Evolutionary conservation across 163 green algal species (phyloP), one percentile per base, ranked within the genome.

Genomic region (Scenedesmus sp.): DNA sequence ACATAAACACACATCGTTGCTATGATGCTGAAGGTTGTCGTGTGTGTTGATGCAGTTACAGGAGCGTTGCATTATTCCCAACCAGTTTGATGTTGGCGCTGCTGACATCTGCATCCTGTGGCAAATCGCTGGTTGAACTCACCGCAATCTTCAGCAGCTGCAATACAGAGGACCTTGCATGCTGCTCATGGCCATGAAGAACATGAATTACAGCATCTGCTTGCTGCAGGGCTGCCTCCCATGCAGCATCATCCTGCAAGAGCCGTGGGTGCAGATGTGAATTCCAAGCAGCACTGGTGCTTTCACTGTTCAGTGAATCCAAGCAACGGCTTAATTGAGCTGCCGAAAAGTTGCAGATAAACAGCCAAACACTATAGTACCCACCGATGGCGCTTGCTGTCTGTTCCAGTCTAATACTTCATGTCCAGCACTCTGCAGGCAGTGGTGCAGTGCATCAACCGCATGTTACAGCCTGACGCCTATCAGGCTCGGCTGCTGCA

Each of bases 201-300:
- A 95, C 93, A 64, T 95, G 93, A 0, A 95, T 85, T 9, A 95
- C 92, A 4, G 92, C 89, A 86, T 93, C 88, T 10, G 94, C 96
- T 59, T 97, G 94, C 23, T 57, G 55, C 56, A 91, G 56, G 1
- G 54, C 87, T 67, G 70, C 73, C 23, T 1, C 6, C 87, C 87
- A 91, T 55, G 85, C 52, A 60, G n/a, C 57, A 16, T 81, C 15
- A 4, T 3, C 70, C 70, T 79, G 23, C 70, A 79, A 23, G 4
- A 76, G 16, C 16, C 4, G 8, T 7, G 2, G 7, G 15, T 18
- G 18, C 15, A 46, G 34, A 46, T 46, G 34, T 46, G 34, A 46
- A 46, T 46, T 46, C 34, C 34, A 46, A 46, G 34, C 34, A 46
- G 34, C 34, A 46, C 34, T 64, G 59, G 8, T 64, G 59, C 59